phyloP scores from a whole-genome alignment of 2,329 filamentous ascomycete species.

The Colletotrichum sojae region DNA sequence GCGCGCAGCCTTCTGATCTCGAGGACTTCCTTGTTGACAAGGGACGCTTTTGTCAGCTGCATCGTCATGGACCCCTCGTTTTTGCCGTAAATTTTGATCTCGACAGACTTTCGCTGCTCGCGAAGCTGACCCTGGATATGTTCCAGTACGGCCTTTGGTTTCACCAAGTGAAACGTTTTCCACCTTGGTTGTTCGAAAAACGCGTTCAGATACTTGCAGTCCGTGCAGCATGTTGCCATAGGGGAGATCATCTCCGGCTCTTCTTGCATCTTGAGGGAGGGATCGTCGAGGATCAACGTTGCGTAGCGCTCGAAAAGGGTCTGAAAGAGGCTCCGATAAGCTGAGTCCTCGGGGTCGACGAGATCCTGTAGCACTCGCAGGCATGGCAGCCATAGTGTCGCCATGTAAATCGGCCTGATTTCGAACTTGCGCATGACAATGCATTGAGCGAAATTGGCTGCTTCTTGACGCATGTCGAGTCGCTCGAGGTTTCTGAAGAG shows the following conservation, averaged over 20 bases:
- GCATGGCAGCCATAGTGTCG: slow-evolving; percentile 28
- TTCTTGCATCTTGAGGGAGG: slow-evolving; percentile 15
- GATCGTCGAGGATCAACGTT: slow-evolving; percentile 28
- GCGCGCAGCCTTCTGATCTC: slow-evolving; percentile 5
- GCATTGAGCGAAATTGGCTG: neutral
- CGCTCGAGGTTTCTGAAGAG: slow-evolving; percentile 31
- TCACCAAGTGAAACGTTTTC: slow-evolving; percentile 30
- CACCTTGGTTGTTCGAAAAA: slow-evolving; percentile 32
- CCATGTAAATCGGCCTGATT: slow-evolving; percentile 32
- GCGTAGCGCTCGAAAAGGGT: slow-evolving; percentile 21
- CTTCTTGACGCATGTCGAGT: slow-evolving; percentile 25
- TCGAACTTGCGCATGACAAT: slow-evolving; percentile 13
- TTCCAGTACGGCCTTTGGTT: slow-evolving; percentile 19
- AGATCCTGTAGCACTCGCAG: slow-evolving; percentile 31
- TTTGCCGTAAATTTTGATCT: slow-evolving; percentile 25
- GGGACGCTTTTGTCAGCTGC: slow-evolving; percentile 30
- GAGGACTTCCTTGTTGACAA: slow-evolving; percentile 26
- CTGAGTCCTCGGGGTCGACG: slow-evolving; percentile 6
- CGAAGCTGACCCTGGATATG: slow-evolving; percentile 19
- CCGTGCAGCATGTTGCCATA: slow-evolving; percentile 24
- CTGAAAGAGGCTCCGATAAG: slow-evolving; percentile 28
- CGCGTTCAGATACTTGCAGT: slow-evolving; percentile 27
- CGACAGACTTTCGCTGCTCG: slow-evolving; percentile 30
- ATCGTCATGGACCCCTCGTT: slow-evolving; percentile 21
- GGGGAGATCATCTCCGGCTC: slow-evolving; percentile 15